Conservation (phyloP, 1,284 basidiomycete species). For the Puccinia hordei region DNA sequence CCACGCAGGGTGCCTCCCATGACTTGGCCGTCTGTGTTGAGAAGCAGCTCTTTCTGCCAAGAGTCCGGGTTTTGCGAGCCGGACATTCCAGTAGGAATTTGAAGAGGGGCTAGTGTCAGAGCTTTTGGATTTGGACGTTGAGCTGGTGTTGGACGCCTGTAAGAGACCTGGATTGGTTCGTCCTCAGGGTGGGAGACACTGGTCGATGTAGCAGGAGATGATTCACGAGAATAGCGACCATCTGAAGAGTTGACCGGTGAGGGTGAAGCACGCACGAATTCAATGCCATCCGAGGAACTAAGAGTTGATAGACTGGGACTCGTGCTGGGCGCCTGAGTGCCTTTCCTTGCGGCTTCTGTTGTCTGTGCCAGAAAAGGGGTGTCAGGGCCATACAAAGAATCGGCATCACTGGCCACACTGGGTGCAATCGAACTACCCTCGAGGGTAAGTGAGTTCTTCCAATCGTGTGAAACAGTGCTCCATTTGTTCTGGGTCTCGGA, state of each 20-base stretch:
- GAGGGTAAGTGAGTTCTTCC: not conserved
- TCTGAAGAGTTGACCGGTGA: slow-evolving; percentile 30
- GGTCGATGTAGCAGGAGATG: slow-evolving; percentile 25
- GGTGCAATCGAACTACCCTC: not conserved
- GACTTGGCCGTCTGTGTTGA: slow-evolving; percentile 83
- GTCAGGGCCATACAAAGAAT: not conserved
- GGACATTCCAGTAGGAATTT: not conserved
- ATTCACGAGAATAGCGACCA: slow-evolving; percentile 30
- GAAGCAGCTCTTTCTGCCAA: slow-evolving; percentile 77
- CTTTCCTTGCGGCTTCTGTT: not conserved
- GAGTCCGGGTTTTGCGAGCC: slow-evolving; percentile 65
- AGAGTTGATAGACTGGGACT: slow-evolving; percentile 25
- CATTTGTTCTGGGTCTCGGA: not conserved
- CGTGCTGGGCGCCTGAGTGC: not conserved
- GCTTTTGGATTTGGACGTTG: not conserved
- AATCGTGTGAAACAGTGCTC: slow-evolving; percentile 6
- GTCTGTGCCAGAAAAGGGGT: not conserved
- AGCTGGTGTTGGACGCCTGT: not conserved
- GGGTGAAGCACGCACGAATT: slow-evolving; percentile 7
- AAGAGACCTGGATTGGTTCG: not conserved
- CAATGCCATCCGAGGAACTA: slow-evolving; percentile 25
- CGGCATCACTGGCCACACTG: not conserved
- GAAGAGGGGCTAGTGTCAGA: not conserved
- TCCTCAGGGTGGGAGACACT: slow-evolving; percentile 18
- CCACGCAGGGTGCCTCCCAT: slow-evolving; percentile 86